Base-by-base conservation (phyloP, 176 grass and related monocot species). In the Zea mays region DNA sequence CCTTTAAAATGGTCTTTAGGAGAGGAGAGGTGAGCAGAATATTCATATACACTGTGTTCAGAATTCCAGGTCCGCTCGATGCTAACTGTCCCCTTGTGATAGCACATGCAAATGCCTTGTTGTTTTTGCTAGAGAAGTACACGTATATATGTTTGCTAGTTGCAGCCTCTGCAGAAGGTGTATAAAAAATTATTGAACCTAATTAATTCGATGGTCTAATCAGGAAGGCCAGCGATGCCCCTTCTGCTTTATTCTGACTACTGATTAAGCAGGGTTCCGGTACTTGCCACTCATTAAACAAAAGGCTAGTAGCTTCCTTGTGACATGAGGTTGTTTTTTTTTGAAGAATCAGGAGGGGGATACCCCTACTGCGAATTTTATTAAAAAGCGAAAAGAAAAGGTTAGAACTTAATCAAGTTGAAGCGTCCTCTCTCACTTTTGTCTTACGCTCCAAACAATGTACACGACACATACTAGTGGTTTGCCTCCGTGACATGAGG, bases 81-180 rank as follows among this genome's bases (percentile, higher is more conserved):
- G 52, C 54, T 60, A 85, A 67, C 51, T 83, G 74, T 70, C n/a
- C 70, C 62, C 75, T 71, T 86, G 62, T 73, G 40, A 63, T 21
- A 47, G 63, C 79, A 79, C 62, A 90, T 90, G 73, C 69, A 59
- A 75, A 36, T 83, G 70, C 65, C 79, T 79, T 79, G 33, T 42
- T 62, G 27, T 27, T 27, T 27, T 27, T 27, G 27, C 27, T 27
- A 27, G 27, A 27, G 27, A 27, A 27, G 27, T 27, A 27, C 27
- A 27, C 27, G 27, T 27, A 27, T 27, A 27, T 27, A 27, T 27
- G 27, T 27, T 57, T 59, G 46, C 59, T 75, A 79, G 55, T 59
- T 67, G 77, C 66, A 67, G 67, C 87, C 16, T 65, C 83, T 75
- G 40, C 49, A 86, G 21, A 64, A 69, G 65, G 55, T 56, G 41